Base-by-base conservation (phyloP, 192 early-diverging fungal genomes). In the Pilobolus umbonatus region DNA sequence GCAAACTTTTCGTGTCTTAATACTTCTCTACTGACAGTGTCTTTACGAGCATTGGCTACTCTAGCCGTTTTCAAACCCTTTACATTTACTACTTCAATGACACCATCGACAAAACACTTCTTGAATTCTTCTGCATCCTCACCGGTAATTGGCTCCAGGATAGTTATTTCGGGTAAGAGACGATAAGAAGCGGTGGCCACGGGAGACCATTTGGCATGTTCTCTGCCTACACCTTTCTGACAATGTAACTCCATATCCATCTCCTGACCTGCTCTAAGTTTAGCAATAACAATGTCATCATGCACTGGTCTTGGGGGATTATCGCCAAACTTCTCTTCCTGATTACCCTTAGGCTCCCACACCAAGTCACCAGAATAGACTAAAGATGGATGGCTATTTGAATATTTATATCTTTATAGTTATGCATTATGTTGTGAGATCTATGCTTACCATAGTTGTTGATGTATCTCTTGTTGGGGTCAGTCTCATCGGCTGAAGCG, bases 121-220 rank as follows among this genome's bases (percentile, higher is more conserved):
- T 84, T 73, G 74, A 98, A 93, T 64, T 87, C 83, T 46, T 84
- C 74, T 0, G 94, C 95, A 38, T 79, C 78, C 28, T 92, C 87
- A 32, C 89, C 92, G 1, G 76, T 81, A 61, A 98, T 97, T 35
- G 88, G 88, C 42, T 87, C 68, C 42, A 88, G 73, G 51, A 98
- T 82, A 54, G 83, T 75, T 52, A 98, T 98, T 34, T 94, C 88
- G 4, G 96, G 96, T 31, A 98, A 75, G 48, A 98, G 72, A 22
- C 96, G 84, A 69, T 98, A 98, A 24, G 93, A 90, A 3, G 95
- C 96, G 2, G 94, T 95, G 3, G 91, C 92, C 66, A 96, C 95
- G 9, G 96, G 96, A 4, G 94, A 96, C 80, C 87, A 98, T 60
- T 98, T 98, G 57, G 95, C 94, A 54, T 98, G 96, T 61, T 96